A percentile compares a stretch with the other conserved stretches of the same genome.
phyloP scores from a whole-genome alignment of 768 basidiomycete genomes.

The Candolleomyces aberdarensis region DNA sequence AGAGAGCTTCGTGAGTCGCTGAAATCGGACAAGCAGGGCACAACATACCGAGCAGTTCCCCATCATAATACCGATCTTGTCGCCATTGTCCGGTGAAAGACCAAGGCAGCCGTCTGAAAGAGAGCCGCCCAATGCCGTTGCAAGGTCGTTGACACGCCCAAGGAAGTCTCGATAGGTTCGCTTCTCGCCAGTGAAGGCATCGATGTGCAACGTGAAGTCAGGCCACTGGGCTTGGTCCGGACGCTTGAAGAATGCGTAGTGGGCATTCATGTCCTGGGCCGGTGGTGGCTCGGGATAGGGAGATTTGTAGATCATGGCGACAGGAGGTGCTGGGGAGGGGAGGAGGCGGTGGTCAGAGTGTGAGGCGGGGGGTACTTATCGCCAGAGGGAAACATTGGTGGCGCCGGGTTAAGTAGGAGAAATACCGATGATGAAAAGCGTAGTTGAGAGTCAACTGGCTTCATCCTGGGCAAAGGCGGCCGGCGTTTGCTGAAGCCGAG shows the following conservation, averaged over 20 bases:
- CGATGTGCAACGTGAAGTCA: constrained; percentile 54
- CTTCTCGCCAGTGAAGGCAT: constrained; percentile 47
- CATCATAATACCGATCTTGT: constrained; percentile 68
- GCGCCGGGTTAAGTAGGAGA: no score
- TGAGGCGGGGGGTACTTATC: no score
- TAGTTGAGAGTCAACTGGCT: background rate
- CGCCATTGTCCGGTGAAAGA: constrained; percentile 40
- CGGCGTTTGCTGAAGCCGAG: background rate
- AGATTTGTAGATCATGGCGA: constrained; percentile 54
- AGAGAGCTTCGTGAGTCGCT: background rate
- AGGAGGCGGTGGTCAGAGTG: no score
- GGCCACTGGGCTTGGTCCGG: constrained; percentile 54
- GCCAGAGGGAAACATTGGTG: no score
- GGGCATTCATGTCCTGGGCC: constrained; percentile 48
- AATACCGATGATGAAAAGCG: no score
- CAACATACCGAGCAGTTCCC: constrained; percentile 61
- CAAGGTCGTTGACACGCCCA: constrained; percentile 48
- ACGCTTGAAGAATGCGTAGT: constrained; percentile 52
- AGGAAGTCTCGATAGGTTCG: constrained; percentile 47
- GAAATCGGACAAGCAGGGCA: background rate
- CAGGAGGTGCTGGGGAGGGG: no score
- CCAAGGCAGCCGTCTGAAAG: constrained; percentile 53
- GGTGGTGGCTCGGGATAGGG: constrained; percentile 50
- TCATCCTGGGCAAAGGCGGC: background rate
- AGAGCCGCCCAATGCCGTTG: constrained; percentile 54